Conservation (phyloP, 768 basidiomycete genomes). For the Tylopilus sp. region DNA sequence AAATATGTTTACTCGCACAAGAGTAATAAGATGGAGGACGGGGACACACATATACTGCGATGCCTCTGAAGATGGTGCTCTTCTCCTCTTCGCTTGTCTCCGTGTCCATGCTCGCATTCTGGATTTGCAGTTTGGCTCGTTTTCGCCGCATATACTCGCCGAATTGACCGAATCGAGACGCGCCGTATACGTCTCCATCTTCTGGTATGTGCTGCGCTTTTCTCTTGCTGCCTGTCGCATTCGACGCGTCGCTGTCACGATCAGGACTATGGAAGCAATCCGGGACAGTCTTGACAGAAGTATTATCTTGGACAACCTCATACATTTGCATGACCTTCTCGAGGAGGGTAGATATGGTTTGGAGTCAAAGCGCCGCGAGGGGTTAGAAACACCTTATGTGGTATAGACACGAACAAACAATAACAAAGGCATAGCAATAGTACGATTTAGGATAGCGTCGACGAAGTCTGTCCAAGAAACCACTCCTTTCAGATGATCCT, state of each 20-base stretch:
- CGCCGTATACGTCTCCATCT: slow-evolving; percentile 61
- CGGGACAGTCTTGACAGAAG: slow-evolving; percentile 19
- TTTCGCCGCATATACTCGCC: slow-evolving; percentile 91
- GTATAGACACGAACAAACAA: neutral
- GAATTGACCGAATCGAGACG: slow-evolving; percentile 76
- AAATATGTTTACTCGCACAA: neutral
- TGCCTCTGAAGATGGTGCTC: slow-evolving; percentile 62
- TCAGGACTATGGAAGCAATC: slow-evolving; percentile 22
- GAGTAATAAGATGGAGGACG: neutral
- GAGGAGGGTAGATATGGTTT: slow-evolving; percentile 2
- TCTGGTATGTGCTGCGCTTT: slow-evolving; percentile 17
- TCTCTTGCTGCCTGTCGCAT: slow-evolving; percentile 13
- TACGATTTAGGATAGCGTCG: slow-evolving; percentile 4
- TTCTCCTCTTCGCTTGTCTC: slow-evolving; percentile 20
- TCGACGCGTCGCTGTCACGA: slow-evolving; percentile 2
- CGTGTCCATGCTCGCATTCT: slow-evolving; percentile 48
- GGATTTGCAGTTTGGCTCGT: slow-evolving; percentile 84
- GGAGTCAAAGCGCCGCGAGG: slow-evolving; percentile 1
- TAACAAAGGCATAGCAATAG: neutral
- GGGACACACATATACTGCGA: slow-evolving; percentile 78
- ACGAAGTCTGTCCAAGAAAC: neutral
- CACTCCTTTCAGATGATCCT: neutral
- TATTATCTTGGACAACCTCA: slow-evolving; percentile 14
- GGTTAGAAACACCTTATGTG: slow-evolving; percentile 1
- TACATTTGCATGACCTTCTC: slow-evolving; percentile 34